Base-by-base conservation (phyloP, 1,284 basidiomycete species). In the Trametes hirsuta region DNA sequence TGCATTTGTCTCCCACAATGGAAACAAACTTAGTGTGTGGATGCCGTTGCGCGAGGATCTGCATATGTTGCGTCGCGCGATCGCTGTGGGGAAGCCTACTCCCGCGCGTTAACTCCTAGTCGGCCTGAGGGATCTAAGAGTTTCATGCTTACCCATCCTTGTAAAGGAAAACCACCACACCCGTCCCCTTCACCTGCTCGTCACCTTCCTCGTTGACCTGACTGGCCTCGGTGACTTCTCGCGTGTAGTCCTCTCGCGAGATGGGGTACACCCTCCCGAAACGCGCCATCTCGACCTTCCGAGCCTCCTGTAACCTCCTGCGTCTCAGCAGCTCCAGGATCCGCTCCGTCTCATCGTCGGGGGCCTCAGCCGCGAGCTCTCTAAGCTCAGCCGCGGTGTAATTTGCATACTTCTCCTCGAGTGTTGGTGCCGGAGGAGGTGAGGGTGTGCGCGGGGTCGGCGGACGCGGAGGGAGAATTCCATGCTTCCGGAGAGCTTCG, bases 11-110 rank as follows among this genome's bases (percentile, higher is more conserved):
- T 34, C 95, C 95, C 2, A 97, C 87, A 68, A 99, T 98, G 39
- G 93, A 94, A 62, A 98, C 92, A 69, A 99, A 98, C 76, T 98
- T 98, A 9, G 95, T 94, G 25, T 90, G 86, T 2, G 95, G 93
- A 74, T 98, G 91, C 55, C 88, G 86, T 30, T 81, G 80, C 0
- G 97, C 95, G 2, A 98, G 80, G 1, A 81, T 82, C 15, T 83
- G 81, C 36, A 99, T 77, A 55, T 95, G 90, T 36, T 83, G 79
- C 47, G 85, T 85, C 9, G 95, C 78, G 47, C 90, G 86, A 60
- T 94, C 88, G 58, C 93, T 96, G 50, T 88, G 83, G 18, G 88
- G 86, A 48, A 95, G 82, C 6, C 94, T 96, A 68, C 36, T 52
- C 6, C n/a, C 47, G 21, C 55, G 18, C 11, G 50, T 50, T 40